phyloP scores from a whole-genome alignment of 768 basidiomycete genomes.

The Mycena polygramma region DNA sequence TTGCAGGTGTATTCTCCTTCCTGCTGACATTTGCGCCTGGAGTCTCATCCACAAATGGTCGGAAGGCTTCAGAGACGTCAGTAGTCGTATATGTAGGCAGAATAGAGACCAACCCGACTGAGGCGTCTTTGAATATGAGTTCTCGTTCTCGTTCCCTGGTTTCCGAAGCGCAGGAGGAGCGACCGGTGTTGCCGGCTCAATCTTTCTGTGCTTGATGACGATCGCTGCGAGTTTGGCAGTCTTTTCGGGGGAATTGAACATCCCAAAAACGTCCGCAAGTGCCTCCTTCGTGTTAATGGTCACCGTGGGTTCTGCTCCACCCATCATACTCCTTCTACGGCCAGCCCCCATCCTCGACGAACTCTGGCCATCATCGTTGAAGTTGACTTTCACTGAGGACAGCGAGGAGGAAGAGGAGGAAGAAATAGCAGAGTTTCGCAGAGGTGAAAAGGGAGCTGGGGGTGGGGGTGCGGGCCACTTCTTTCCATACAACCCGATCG shows the following conservation, averaged over 20 bases:
- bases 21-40: constrained; percentile 46
- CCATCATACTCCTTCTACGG: constrained; percentile 60
- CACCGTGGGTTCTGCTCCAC: constrained; percentile 81
- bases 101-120: constrained; percentile 17
- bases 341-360: constrained; percentile 55
- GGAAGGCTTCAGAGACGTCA: constrained; percentile 60
- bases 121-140: constrained; percentile 49
- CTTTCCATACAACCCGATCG: constrained; percentile 87
- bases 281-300: constrained; percentile 99
- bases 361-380: constrained; percentile 70
- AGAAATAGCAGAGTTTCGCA: constrained; percentile 34
- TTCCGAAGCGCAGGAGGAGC: constrained; percentile 51
- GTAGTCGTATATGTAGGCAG: not conserved
- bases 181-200: constrained; percentile 69
- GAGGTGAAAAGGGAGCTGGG: constrained; percentile 50
- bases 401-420: constrained; percentile 52
- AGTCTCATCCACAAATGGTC: constrained; percentile 79
- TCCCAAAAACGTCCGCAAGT: constrained; percentile 91
- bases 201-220: constrained; percentile 78
- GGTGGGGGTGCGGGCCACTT: constrained; percentile 82
- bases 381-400: constrained; percentile 62
- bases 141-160: constrained; percentile 52
- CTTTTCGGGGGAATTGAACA: constrained; percentile 95
- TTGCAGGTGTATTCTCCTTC: constrained; percentile 60
- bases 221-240: constrained; percentile 62